phyloP scores from a whole-genome alignment of 176 grass and related monocot species.

The Oryza officinalis region DNA sequence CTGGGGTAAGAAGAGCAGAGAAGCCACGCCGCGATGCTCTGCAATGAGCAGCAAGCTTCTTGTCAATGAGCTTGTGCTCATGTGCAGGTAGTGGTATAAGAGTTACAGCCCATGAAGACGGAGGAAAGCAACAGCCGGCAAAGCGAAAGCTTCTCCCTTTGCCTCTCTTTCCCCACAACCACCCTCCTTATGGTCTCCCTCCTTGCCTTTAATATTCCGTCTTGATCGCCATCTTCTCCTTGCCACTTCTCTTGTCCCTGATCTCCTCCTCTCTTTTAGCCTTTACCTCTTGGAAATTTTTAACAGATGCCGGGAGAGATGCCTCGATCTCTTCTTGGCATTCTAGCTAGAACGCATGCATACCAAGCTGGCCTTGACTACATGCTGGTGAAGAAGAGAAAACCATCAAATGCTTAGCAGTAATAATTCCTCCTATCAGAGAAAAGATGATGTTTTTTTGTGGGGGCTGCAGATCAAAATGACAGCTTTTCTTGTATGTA shows the following conservation, averaged over 20 bases:
- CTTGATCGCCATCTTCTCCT: background rate
- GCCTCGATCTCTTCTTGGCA: background rate
- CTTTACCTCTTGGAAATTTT: background rate
- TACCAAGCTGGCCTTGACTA: background rate
- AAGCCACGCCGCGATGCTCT: background rate
- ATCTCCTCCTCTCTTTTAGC: slow-evolving; percentile 2
- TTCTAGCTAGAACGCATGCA: background rate
- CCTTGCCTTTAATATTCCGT: slow-evolving; percentile 6
- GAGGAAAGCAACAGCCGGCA: slow-evolving; percentile 57
- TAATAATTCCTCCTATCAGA: background rate
- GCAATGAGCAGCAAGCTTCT: background rate
- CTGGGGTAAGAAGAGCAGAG: background rate
- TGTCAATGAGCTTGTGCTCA: slow-evolving; percentile 17
- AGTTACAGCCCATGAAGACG: slow-evolving; percentile 42
- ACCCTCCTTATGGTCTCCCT: slow-evolving; percentile 22
- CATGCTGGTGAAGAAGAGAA: background rate
- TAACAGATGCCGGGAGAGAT: slow-evolving; percentile 6
- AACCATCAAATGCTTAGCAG: background rate
- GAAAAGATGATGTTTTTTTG: background rate
- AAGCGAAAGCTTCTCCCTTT: slow-evolving; percentile 53
- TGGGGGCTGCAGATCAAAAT: background rate
- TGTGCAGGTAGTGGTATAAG: slow-evolving; percentile 24
- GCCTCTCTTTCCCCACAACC: slow-evolving; percentile 24
- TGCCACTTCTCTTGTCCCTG: background rate
- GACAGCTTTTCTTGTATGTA: background rate